Evolutionary conservation across 2,329 filamentous ascomycete species (phyloP).

Genomic region (Pezicula neosporulosa): DNA sequence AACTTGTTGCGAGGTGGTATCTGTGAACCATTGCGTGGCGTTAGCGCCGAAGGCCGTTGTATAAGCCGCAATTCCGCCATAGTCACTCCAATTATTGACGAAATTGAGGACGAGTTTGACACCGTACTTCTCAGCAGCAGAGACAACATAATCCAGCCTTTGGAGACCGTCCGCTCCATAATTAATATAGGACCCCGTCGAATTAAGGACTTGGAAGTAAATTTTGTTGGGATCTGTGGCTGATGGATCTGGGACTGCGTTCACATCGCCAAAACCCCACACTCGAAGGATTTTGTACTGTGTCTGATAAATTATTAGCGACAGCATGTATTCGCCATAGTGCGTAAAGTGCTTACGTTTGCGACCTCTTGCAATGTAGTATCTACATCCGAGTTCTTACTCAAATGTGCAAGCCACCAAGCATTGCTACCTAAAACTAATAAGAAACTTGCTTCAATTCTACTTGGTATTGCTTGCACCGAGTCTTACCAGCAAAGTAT

Average conservation of each 20-base stretch:
- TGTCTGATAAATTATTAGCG: slow-evolving; percentile 32
- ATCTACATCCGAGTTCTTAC: slow-evolving; percentile 52
- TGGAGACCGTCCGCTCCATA: slow-evolving; percentile 58
- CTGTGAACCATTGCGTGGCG: slow-evolving; percentile 54
- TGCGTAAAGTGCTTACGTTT: slow-evolving; percentile 10
- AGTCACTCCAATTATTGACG: slow-evolving; percentile 68
- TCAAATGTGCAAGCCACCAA: slow-evolving; percentile 52
- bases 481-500: slow-evolving; percentile 41
- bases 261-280: slow-evolving; percentile 62
- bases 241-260: slow-evolving; percentile 23
- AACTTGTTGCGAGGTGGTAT: slow-evolving; percentile 45
- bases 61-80: slow-evolving; percentile 60
- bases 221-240: slow-evolving; percentile 38
- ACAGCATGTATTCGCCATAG: not conserved
- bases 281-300: slow-evolving; percentile 53
- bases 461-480: not conserved
- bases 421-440: slow-evolving; percentile 42
- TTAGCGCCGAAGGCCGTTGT: slow-evolving; percentile 49
- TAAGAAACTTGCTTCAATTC: not conserved
- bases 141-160: slow-evolving; percentile 62
- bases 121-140: slow-evolving; percentile 52
- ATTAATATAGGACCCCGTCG: slow-evolving; percentile 54
- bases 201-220: slow-evolving; percentile 40
- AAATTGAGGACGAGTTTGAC: slow-evolving; percentile 62
- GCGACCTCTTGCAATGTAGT: slow-evolving; percentile 43